Percentiles rank a stretch among this genome's conserved stretches.
These are phyloP conservation scores for Hyaloscypha finlandica DNA, from an alignment of 495 filamentous ascomycete species.

Conservation along the genomic window DNA sequence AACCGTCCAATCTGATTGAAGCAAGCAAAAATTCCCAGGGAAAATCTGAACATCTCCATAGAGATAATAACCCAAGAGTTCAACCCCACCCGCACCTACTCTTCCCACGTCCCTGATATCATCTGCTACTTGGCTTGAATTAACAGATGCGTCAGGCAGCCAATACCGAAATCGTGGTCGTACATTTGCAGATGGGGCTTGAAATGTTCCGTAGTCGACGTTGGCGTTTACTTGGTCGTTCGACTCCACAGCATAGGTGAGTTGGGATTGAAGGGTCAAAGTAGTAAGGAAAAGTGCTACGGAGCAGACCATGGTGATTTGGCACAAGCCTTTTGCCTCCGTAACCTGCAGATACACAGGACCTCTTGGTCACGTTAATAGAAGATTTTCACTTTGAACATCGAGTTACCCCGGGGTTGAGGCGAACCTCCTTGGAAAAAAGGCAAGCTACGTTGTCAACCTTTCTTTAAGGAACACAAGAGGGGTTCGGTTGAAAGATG, in stretches of 20 bases:
- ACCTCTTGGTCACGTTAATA: not conserved
- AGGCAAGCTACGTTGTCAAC: not conserved
- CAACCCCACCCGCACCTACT: constrained; percentile 45
- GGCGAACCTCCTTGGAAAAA: not conserved
- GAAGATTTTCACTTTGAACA: not conserved
- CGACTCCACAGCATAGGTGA: not conserved
- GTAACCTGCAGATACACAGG: not conserved
- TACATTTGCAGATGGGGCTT: constrained; percentile 8
- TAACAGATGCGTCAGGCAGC: constrained; percentile 47
- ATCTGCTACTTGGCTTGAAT: constrained; percentile 31
- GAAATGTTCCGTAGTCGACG: constrained; percentile 12
- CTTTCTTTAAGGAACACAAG: not conserved
- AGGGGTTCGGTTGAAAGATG: not conserved
- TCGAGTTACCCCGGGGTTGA: not conserved
- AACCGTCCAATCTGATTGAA: constrained; percentile 38
- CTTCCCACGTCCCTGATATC: constrained; percentile 40
- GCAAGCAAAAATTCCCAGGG: not conserved
- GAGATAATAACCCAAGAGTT: constrained; percentile 45
- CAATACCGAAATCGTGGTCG: constrained; percentile 23
- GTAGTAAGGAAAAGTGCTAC: not conserved
- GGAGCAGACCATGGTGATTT: not conserved
- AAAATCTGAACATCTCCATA: constrained; percentile 35
- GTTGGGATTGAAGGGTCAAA: not conserved
- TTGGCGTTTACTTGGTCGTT: not conserved
- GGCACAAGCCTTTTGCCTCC: not conserved